Evolutionary conservation across 73 alveolate genomes (phyloP), one percentile per base, ranked within the genome.

Genomic region (Uronychia setigera): DNA sequence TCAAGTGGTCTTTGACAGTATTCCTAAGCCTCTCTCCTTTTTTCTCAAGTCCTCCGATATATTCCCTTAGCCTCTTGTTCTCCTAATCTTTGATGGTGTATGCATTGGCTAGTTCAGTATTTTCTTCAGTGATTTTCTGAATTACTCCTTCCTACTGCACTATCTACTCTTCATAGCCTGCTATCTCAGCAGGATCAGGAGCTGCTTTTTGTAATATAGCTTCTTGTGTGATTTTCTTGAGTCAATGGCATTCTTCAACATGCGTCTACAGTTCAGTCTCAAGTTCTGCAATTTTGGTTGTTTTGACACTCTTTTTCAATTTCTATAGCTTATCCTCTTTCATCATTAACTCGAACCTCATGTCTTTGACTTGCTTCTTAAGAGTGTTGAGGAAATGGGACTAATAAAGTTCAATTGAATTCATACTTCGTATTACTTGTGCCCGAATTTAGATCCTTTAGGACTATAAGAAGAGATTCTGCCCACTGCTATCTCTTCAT

Each of bases 201-300:
- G 77, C 35, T 26, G 85, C 86, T 46, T 85, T 85, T 32, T 76
- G 34, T 59, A 31, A 59, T 0, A 86, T 78, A 0, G 60, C 88
- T 67, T 90, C 96, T 35, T 90, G 90, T 1, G 80, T 83, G 75
- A 79, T 31, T 32, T 76, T 76, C 58, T 85, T 59, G 31, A 90
- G 91, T 58, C 96, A 60, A 14, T 81, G 29, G 86, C 96, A 90
- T 76, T 90, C 96, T 58, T 90, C 96, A 1, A 82, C 32, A 74
- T 85, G 86, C 77, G 58, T 33, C 58, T 79, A 74, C 46, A 87
- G 27, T 76, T 90, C 96, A 0, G 80, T 83, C 28, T 90, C 96
- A 5, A 86, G 27, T 58, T 90, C 96, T 0, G 57, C 75, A 0
- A 58, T 75, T 78, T 78, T 90, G 1, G 96, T 90, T 57, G 84